Base-by-base conservation (phyloP, 2,329 filamentous ascomycete genomes). In the Penicillium sp. region DNA sequence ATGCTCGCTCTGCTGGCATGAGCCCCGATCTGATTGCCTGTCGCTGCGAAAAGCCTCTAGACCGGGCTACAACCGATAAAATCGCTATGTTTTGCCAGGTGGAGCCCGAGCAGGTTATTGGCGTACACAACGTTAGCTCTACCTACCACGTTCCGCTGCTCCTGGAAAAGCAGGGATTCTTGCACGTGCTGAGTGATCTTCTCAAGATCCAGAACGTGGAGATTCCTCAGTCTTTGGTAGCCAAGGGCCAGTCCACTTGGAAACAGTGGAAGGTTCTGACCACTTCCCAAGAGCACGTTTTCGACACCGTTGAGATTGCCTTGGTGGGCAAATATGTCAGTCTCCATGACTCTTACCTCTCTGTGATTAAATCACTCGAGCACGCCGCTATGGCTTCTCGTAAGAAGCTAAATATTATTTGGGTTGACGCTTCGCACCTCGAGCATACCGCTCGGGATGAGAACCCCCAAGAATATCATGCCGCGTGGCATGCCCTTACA, bases 111-210 rank as follows among this genome's bases (percentile, higher is more conserved):
- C 88, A 96, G 64, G 89, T 97, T 35, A 76, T 97, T 52, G 86
- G 82, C 11, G 90, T 97, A 11, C 85, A 85, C 57, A 86, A 97
- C 67, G 88, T 97, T 70, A 77, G 83, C 16, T 89, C 89, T 11
- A 93, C 87, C 41, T 97, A 97, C 71, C 90, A 95, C 55, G 93
- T 97, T 2, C 91, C 91, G 1, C 76, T 95, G 16, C 84, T 96
- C 18, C 83, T 97, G 10, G 80, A 91, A 57, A 77, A 89, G 57
- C 88, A 97, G 70, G 81, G 82, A n/a, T 76, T 96, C 3, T 74
- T 91, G 6, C 69, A 76, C 13, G 77, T 82, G 18, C 74, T 96
- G 42, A 77, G 76, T 27, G 71, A 77, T 18, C 77, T 82, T 18
- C 75, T 95, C 28, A 75, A 77, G 27, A 77, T 95, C 10, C 75